Evolutionary conservation across 1,284 basidiomycete genomes (phyloP).

Genomic region (Austroboletus novae-zelandiae): DNA sequence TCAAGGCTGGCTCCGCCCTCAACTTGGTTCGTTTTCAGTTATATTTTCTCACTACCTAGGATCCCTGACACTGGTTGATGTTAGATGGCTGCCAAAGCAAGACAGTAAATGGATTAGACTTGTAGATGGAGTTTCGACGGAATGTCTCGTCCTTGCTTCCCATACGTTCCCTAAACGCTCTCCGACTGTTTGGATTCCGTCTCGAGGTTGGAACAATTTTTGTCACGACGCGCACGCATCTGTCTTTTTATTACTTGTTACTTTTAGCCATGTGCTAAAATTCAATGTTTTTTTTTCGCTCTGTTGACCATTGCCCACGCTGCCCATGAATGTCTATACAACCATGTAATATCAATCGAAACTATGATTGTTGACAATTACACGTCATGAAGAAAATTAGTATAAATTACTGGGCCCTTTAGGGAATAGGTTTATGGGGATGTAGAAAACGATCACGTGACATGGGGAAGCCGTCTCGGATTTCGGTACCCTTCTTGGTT

Average conservation of each 20-base stretch:
- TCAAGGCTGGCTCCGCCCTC: constrained; percentile 88
- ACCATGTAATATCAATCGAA: constrained; percentile 26
- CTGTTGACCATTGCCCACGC: constrained; percentile 1
- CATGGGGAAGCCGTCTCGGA: too few relatives aligned
- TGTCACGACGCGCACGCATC: constrained; percentile 1
- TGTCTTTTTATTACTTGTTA: background rate
- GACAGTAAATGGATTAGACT: constrained; percentile 30
- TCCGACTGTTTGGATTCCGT: background rate
- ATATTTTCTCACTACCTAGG: background rate
- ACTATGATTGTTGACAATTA: too few relatives aligned
- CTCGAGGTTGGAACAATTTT: background rate
- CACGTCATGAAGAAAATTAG: too few relatives aligned
- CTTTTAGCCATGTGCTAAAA: background rate
- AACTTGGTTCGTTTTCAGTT: constrained; percentile 60
- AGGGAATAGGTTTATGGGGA: too few relatives aligned
- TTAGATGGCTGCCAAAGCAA: constrained; percentile 56
- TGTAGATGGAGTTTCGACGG: background rate
- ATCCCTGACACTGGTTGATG: constrained; percentile 32
- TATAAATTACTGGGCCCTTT: too few relatives aligned
- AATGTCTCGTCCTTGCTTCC: constrained; percentile 4
- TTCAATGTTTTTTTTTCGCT: background rate
- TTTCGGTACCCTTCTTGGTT: too few relatives aligned
- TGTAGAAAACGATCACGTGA: too few relatives aligned
- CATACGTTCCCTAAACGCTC: background rate
- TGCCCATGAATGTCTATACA: constrained; percentile 18